phyloP scores from a whole-genome alignment of 192 early-diverging fungal species.

The Geranomyces michiganensis region DNA sequence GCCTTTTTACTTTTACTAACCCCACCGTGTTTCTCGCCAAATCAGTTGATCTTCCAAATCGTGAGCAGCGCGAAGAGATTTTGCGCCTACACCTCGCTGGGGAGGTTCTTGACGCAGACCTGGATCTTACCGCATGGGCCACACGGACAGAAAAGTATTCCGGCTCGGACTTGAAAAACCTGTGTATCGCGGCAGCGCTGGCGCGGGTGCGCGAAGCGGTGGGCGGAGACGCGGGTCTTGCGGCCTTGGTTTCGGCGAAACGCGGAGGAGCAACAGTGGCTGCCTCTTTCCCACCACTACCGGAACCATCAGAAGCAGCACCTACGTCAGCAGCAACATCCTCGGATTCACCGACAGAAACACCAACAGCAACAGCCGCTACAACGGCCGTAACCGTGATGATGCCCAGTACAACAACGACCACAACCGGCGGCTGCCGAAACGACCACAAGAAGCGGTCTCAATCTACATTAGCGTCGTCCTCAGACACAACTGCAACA shows the following conservation, averaged over 20 bases:
- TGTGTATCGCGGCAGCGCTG: conserved; percentile 83
- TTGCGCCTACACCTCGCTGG: conserved; percentile 75
- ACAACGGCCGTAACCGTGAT: too few relatives aligned
- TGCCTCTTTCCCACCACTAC: too few relatives aligned
- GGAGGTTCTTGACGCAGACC: conserved; percentile 65
- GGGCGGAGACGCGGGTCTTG: conserved; percentile 11
- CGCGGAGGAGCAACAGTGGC: neutral
- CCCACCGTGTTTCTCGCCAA: conserved; percentile 15
- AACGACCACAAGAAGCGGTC: too few relatives aligned
- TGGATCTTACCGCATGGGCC: conserved; percentile 69
- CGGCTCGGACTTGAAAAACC: conserved; percentile 93
- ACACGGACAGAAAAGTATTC: conserved; percentile 78
- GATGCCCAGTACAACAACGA: too few relatives aligned
- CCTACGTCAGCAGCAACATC: too few relatives aligned
- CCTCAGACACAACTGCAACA: too few relatives aligned
- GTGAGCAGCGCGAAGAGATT: conserved; percentile 74
- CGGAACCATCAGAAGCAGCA: too few relatives aligned
- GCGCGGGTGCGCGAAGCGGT: conserved; percentile 46
- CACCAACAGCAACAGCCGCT: too few relatives aligned
- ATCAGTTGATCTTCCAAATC: conserved; percentile 86
- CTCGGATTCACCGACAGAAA: too few relatives aligned
- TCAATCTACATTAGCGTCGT: too few relatives aligned
- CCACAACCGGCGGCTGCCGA: too few relatives aligned
- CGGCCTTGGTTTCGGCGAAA: conserved; percentile 6
- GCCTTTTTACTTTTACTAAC: neutral